phyloP scores from a whole-genome alignment of 2,329 filamentous ascomycete species.

The Colletotrichum cereale region DNA sequence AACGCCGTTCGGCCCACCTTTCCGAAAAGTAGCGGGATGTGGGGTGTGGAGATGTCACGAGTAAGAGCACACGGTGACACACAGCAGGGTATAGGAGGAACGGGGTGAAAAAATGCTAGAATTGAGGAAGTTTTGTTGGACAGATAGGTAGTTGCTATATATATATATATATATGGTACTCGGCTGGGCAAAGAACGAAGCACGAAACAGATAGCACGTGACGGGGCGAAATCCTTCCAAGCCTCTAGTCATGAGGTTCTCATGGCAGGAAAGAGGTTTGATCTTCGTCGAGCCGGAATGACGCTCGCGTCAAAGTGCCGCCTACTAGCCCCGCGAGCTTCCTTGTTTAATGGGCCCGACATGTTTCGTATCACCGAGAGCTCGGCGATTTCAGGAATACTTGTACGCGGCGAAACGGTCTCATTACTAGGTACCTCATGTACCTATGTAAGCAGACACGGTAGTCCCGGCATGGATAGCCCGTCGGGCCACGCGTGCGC shows the following conservation, averaged over 20 bases:
- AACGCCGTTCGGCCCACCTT: constrained; percentile 28
- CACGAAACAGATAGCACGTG: neutral
- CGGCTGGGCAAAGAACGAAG: neutral
- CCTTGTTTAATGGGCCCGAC: constrained; percentile 15
- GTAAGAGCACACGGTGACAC: neutral
- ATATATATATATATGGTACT: neutral
- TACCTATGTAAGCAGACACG: neutral
- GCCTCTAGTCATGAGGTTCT: neutral
- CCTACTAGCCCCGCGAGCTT: constrained; percentile 28
- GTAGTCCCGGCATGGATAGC: neutral
- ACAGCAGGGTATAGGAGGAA: neutral
- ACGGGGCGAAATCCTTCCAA: neutral
- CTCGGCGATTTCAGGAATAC: constrained; percentile 20
- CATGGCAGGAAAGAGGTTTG: neutral
- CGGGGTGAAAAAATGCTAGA: neutral
- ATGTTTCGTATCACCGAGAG: constrained; percentile 32
- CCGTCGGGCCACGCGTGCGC: constrained; percentile 23
- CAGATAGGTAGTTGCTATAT: neutral
- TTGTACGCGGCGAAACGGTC: no score
- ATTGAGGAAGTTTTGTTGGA: neutral
- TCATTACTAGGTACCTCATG: no score
- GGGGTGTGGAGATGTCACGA: constrained; percentile 21
- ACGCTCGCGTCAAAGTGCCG: neutral
- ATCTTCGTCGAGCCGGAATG: neutral
- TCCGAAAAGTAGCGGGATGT: constrained; percentile 34